A percentile compares a stretch with the other conserved stretches of the same genome.
Conservation (phyloP, 2,329 filamentous ascomycete species). For the Colletotrichum eleusines region DNA sequence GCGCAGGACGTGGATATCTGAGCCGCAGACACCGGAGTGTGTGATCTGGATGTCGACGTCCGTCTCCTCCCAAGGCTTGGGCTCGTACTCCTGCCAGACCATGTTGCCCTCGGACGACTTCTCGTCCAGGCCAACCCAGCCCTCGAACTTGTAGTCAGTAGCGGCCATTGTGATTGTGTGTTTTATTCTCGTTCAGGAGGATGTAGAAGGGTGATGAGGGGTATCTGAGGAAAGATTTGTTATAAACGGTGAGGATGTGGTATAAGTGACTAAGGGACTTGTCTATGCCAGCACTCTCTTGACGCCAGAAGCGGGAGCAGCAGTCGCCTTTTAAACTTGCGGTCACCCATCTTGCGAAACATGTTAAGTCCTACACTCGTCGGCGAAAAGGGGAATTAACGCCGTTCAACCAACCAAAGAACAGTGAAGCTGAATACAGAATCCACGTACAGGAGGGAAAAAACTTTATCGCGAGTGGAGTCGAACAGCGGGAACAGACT, state of each 20-base stretch:
- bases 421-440: slow-evolving; percentile 20
- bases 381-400: slow-evolving; percentile 38
- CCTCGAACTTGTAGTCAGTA: slow-evolving; percentile 62
- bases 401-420: slow-evolving; percentile 27
- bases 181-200: slow-evolving; percentile 2
- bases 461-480: slow-evolving; percentile 29
- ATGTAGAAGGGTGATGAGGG: background rate
- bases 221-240: slow-evolving; percentile 2
- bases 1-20: slow-evolving; percentile 69
- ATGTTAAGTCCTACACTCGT: slow-evolving; percentile 37
- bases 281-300: background rate
- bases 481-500: slow-evolving; percentile 34
- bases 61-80: slow-evolving; percentile 73
- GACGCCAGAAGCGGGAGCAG: slow-evolving; percentile 2
- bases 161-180: slow-evolving; percentile 45
- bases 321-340: slow-evolving; percentile 28
- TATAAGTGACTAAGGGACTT: background rate
- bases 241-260: background rate
- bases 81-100: slow-evolving; percentile 68
- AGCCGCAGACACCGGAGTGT: slow-evolving; percentile 75
- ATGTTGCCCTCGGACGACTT: slow-evolving; percentile 63
- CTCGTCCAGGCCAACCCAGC: slow-evolving; percentile 60
- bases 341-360: slow-evolving; percentile 14
- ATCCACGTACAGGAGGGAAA: slow-evolving; percentile 24
- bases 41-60: slow-evolving; percentile 75